These are phyloP conservation scores for Hemileccinum rubropunctum DNA, from an alignment of 768 basidiomycete species.

Conservation along the genomic window DNA sequence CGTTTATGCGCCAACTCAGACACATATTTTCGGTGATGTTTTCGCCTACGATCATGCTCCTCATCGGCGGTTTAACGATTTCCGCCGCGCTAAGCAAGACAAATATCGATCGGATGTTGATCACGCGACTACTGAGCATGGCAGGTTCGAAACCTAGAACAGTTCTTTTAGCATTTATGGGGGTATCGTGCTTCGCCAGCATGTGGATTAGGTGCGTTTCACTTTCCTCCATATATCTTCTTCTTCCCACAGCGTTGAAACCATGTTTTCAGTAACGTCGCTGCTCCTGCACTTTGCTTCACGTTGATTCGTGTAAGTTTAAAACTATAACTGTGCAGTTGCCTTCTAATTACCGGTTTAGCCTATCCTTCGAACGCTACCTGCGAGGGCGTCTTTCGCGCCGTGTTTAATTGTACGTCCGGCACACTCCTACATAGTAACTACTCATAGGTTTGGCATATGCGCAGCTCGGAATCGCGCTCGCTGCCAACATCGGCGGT, in stretches of 20 bases:
- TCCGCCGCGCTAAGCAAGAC: slow-evolving; percentile 96
- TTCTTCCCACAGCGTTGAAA: slow-evolving; percentile 6
- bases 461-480: slow-evolving; percentile 84
- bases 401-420: slow-evolving; percentile 85
- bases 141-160: slow-evolving; percentile 86
- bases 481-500: slow-evolving; percentile 98
- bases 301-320: slow-evolving; percentile 82
- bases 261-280: slow-evolving; percentile 70
- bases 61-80: slow-evolving; percentile 97
- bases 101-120: slow-evolving; percentile 87
- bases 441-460: not conserved
- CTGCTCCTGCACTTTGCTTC: slow-evolving; percentile 96
- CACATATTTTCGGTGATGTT: slow-evolving; percentile 96
- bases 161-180: slow-evolving; percentile 93
- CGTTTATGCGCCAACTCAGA: slow-evolving; percentile 38
- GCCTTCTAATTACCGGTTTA: slow-evolving; percentile 30
- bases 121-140: slow-evolving; percentile 85
- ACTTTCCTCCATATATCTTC: not conserved
- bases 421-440: not conserved
- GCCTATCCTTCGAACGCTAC: slow-evolving; percentile 93
- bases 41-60: slow-evolving; percentile 96
- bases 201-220: slow-evolving; percentile 94
- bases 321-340: not conserved
- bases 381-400: slow-evolving; percentile 80
- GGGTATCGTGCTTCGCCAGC: slow-evolving; percentile 93